phyloP scores from a whole-genome alignment of 176 grass and related monocot genomes.

The Carex parvula region DNA sequence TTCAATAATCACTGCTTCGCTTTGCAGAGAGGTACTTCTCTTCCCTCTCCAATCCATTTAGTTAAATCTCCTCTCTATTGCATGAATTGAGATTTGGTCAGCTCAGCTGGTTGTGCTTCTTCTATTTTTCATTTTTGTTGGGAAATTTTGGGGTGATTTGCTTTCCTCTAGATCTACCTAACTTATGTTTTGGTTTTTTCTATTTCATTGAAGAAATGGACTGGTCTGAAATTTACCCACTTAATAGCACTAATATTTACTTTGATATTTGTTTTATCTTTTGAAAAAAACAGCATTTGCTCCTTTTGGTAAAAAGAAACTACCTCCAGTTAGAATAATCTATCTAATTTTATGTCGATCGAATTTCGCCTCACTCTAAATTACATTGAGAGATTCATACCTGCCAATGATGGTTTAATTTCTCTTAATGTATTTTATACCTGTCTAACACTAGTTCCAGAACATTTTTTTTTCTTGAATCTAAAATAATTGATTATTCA shows the following conservation, averaged over 20 bases:
- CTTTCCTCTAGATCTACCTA: slow-evolving; percentile 7
- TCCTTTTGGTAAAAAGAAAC: background rate
- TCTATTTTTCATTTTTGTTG: background rate
- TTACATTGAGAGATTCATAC: background rate
- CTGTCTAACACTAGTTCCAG: too few relatives aligned
- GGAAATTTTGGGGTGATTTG: background rate
- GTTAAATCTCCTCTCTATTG: background rate
- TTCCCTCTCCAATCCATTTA: background rate
- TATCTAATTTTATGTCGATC: background rate
- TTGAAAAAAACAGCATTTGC: background rate
- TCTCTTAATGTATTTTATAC: background rate
- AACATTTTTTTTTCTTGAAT: background rate
- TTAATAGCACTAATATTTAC: background rate
- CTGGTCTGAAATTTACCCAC: background rate
- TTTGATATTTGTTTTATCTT: background rate
- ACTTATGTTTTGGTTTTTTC: background rate
- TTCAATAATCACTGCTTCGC: slow-evolving; percentile 1
- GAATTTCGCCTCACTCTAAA: background rate
- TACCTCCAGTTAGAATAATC: background rate
- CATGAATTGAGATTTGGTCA: background rate
- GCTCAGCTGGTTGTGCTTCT: background rate
- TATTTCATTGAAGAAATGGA: background rate
- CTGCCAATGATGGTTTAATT: background rate
- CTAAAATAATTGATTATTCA: background rate
- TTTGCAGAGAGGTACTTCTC: slow-evolving; percentile 6